Evolutionary conservation across 148 eudicot genomes (phyloP), one percentile per base, ranked within the genome.

Genomic region (Nyssa sinensis): DNA sequence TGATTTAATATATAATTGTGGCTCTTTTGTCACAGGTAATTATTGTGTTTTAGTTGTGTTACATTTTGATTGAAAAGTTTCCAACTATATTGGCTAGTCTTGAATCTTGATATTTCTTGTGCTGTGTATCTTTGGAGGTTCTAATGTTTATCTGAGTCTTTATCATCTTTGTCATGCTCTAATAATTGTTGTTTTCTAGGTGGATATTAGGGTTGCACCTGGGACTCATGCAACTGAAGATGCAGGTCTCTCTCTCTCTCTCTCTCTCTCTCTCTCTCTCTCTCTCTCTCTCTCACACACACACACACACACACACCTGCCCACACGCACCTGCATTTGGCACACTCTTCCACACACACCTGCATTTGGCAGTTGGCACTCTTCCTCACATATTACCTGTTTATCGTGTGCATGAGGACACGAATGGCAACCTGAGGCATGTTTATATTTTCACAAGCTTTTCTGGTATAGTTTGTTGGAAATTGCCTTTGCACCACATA

Each of bases 171-270:
- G 64, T 53, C 37, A 19, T 16, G 4, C 33, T 58, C 25, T 63
- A 19, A 13, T 58, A 29, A 62, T 49, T 73, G 44, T 80, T 68
- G 71, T 62, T 78, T 71, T 75, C 44, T 77, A 93, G 97, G 90
- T 93, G 75, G 98, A 93, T 81, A 93, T 91, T 71, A 86, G 88
- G 85, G 91, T 93, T 66, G 98, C 98, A 23, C 98, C 98, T 28
- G 98, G 98, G 66, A 82, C 94, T 77, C 98, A 94, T 80, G 97
- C 97, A 13, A 91, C 97, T 21, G 98, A 94, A 86, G 95, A 89
- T 76, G 89, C 95, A 84, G 97, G 98, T 94, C 62, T 72, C 62
- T 71, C 82, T 81, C 77, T 62, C 68, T 76, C 70, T 64, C 64
- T 67, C 25, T 70, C 70, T 73, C 64, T 60, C 33, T 37, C 17